Conservation (phyloP, 2,329 filamentous ascomycete genomes). For the Epichloe typhina region DNA sequence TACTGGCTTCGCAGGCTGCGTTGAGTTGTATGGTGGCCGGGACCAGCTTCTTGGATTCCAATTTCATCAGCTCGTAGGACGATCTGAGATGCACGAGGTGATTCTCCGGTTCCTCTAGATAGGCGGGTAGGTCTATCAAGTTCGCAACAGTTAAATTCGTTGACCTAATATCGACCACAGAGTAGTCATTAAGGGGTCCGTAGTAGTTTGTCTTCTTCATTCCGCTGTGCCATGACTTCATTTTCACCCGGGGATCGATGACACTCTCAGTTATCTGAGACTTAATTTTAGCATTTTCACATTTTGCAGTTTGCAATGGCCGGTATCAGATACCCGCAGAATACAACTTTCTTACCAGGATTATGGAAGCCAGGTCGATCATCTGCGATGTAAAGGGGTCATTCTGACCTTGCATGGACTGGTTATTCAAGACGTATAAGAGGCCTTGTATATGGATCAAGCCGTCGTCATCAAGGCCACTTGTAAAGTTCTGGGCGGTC, state of each 20-base stretch:
- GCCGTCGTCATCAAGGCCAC: constrained; percentile 1
- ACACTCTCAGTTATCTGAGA: constrained; percentile 4
- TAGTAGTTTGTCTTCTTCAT: constrained; percentile 4
- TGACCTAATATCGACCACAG: constrained; percentile 5
- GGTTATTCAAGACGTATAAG: constrained; percentile 1
- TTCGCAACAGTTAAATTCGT: constrained; percentile 4
- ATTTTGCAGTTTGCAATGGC: neutral
- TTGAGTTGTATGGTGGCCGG: neutral
- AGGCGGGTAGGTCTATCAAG: constrained; percentile 2
- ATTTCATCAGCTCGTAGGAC: constrained; percentile 4
- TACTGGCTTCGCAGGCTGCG: constrained; percentile 1
- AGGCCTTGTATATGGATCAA: constrained; percentile 4
- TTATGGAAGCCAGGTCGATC: constrained; percentile 2
- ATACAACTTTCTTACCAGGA: neutral
- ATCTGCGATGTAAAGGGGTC: constrained; percentile 3
- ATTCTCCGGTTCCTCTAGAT: constrained; percentile 4
- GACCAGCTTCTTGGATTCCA: constrained; percentile 2
- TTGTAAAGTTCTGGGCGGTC: neutral
- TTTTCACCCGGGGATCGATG: constrained; percentile 3
- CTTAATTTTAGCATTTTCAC: neutral
- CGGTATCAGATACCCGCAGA: neutral
- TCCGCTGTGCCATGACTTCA: neutral
- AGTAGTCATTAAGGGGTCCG: constrained; percentile 5
- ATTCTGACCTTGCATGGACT: neutral
- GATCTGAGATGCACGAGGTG: constrained; percentile 1